These are phyloP conservation scores for Hypoxylon sp. DNA, from an alignment of 2,329 filamentous ascomycete species.

Conservation along the genomic window DNA sequence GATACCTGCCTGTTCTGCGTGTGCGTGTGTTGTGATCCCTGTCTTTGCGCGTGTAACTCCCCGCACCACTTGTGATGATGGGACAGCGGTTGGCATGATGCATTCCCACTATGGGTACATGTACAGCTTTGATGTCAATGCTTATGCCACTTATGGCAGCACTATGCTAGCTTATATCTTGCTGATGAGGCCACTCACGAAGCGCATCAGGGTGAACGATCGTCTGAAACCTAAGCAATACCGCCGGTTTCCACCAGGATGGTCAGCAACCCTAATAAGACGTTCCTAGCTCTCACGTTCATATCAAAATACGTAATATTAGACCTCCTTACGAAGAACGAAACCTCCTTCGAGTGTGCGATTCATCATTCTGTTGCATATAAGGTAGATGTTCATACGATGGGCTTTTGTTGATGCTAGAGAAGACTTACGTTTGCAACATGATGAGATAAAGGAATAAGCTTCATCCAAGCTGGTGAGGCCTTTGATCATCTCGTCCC, in stretches of 20 bases:
- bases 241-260: conserved; percentile 1
- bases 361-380: background rate
- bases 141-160: conserved; percentile 12
- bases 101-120: conserved; percentile 24
- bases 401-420: too few species aligned
- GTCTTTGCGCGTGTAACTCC: conserved; percentile 29
- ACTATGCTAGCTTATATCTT: conserved; percentile 16
- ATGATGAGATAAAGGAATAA: too few species aligned
- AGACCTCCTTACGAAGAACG: background rate
- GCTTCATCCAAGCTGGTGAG: background rate
- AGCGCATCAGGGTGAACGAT: conserved; percentile 10
- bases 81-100: conserved; percentile 32
- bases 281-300: conserved; percentile 22
- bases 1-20: too few species aligned
- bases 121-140: conserved; percentile 4
- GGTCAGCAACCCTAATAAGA: conserved; percentile 26
- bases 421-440: too few species aligned
- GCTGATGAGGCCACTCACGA: conserved; percentile 19
- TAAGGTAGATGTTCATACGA: background rate
- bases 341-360: background rate
- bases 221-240: conserved; percentile 29
- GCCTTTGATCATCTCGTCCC: conserved; percentile 12
- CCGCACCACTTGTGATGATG: conserved; percentile 37
- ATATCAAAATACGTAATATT: background rate
- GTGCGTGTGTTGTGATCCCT: conserved; percentile 12